Base-by-base conservation (phyloP, 352 stramenopile species). In the Phytophthora palmivora region DNA sequence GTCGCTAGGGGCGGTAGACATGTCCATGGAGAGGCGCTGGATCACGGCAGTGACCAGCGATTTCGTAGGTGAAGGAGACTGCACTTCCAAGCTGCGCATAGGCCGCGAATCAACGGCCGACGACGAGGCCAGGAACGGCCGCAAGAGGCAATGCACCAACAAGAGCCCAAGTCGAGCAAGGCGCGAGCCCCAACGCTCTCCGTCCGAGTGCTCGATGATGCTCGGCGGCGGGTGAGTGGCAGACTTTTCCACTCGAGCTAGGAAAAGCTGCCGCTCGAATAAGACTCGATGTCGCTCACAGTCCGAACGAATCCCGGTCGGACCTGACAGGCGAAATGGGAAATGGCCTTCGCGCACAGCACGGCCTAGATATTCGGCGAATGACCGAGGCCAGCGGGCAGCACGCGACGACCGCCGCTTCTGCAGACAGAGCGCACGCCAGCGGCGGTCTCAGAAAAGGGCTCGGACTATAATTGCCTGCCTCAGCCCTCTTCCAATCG, bases 151-250 rank as follows among this genome's bases (percentile, higher is more conserved):
- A 26, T 73, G 38, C 33, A 67, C 63, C 30, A 76, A 56, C 56
- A 72, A 45, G 37, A 70, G 59, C n/a, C 66, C 64, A 34, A 79
- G 56, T 34, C 67, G 67, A 55, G 67, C 72, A 39, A 79, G 72
- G 37, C 67, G 63, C 55, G 59, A 63, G 39, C 67, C 63, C 72
- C 72, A 79, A 41, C 59, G 68, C 63, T 66, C 51, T 62, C 54
- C 54, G 44, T 44, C 45, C 32, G 19, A 18, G 38, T 21, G 37
- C 28, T 52, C 48, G 43, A 76, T 67, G 22, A 24, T 68, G 33
- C 38, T 48, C 26, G 21, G 16, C 4, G 34, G 19, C 28, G 37
- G 37, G 49, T 50, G 37, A 44, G 52, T 45, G 33, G 38, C 49
- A 44, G 44, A 19, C 50, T 9, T 39, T 51, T 46, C 43, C 43